Evolutionary conservation across 2,329 filamentous ascomycete genomes (phyloP).

Genomic region (Diplodia scrobiculata): DNA sequence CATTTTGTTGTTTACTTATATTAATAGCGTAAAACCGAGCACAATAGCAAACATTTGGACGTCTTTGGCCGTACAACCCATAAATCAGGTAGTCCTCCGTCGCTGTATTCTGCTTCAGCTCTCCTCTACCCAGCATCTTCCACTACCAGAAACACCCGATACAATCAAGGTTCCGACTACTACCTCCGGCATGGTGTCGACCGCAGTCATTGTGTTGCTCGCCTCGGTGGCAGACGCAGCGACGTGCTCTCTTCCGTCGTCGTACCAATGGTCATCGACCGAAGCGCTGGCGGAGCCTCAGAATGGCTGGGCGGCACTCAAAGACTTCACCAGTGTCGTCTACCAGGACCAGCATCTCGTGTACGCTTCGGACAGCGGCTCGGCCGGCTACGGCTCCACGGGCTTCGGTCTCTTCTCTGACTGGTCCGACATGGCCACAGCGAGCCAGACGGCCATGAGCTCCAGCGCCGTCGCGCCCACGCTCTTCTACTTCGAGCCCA

Average conservation of each 20-base stretch:
- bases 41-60: too few species aligned
- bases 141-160: not conserved
- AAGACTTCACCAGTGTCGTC: constrained; percentile 61
- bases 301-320: constrained; percentile 60
- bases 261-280: constrained; percentile 59
- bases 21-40: too few species aligned
- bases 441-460: constrained; percentile 57
- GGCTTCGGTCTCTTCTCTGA: constrained; percentile 58
- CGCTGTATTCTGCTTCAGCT: too few species aligned
- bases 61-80: too few species aligned
- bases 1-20: too few species aligned
- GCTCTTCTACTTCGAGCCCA: constrained; percentile 64
- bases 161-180: not conserved
- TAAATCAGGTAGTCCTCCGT: too few species aligned
- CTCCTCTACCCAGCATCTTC: too few species aligned
- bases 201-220: constrained; percentile 27
- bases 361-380: constrained; percentile 57
- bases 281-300: constrained; percentile 56
- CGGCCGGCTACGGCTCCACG: constrained; percentile 59
- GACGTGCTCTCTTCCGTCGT: constrained; percentile 57
- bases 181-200: not conserved
- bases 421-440: constrained; percentile 56
- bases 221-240: constrained; percentile 29
- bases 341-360: constrained; percentile 64
- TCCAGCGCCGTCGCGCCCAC: constrained; percentile 59